Percentiles rank a stretch among this genome's conserved stretches.
These are phyloP conservation scores for Triticum turgidum DNA, from an alignment of 176 grass and related monocot genomes.

Conservation along the genomic window DNA sequence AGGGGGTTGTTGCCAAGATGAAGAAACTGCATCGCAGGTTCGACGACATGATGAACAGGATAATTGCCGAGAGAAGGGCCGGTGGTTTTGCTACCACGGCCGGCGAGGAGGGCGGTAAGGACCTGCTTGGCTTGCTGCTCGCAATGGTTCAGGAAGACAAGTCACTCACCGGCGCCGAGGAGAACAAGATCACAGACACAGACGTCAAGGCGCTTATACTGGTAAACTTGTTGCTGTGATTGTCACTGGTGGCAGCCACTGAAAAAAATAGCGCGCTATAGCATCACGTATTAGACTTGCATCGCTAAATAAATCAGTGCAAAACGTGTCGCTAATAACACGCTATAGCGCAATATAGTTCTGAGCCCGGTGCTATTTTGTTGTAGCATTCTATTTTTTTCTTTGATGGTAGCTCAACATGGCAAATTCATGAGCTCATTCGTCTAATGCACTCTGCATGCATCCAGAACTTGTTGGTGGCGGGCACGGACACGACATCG, in stretches of 20 bases:
- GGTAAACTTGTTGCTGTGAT: conserved; percentile 1
- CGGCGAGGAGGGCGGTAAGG: conserved; percentile 16
- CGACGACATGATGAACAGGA: conserved; percentile 53
- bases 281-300: no score
- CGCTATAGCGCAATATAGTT: no score
- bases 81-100: not conserved
- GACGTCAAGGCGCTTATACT: conserved; percentile 69
- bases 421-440: no score
- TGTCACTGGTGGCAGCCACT: no score
- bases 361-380: no score
- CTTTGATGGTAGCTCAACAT: no score
- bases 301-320: no score
- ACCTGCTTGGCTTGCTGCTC: conserved; percentile 44
- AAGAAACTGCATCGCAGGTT: conserved; percentile 61
- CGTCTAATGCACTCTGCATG: no score
- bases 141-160: conserved; percentile 29
- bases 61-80: conserved; percentile 47
- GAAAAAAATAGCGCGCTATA: no score
- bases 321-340: no score
- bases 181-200: conserved; percentile 32
- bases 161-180: conserved; percentile 1
- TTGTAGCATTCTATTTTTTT: no score
- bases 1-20: conserved; percentile 56
- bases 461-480: conserved; percentile 49
- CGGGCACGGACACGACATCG: conserved; percentile 64